A percentile compares a stretch with the other conserved stretches of the same genome.
Evolutionary conservation across 1,139 yeast genomes (phyloP).

Genomic region (Geotrichum phurueaensis): DNA sequence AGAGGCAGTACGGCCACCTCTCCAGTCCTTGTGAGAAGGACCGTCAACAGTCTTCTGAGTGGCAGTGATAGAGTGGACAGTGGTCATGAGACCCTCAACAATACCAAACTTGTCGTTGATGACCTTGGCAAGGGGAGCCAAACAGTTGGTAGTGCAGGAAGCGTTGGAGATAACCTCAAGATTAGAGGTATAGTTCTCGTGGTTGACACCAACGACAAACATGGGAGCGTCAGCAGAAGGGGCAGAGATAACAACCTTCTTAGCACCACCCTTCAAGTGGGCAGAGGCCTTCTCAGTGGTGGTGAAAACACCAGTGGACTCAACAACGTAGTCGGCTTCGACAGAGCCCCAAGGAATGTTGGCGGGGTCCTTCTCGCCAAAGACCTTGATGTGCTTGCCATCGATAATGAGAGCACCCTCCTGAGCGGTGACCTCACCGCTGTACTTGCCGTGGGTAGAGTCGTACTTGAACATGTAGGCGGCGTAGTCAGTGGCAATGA

Average conservation of each 20-base stretch:
- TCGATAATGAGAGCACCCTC: conserved; percentile 56
- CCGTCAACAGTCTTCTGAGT: conserved; percentile 90
- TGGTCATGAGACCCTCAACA: conserved; percentile 86
- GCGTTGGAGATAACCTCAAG: conserved; percentile 74
- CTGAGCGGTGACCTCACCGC: conserved; percentile 58
- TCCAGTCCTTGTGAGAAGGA: conserved; percentile 91
- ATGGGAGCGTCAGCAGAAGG: conserved; percentile 86
- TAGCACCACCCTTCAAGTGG: conserved; percentile 82
- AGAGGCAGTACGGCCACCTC: conserved; percentile 90
- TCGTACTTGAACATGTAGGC: conserved; percentile 86
- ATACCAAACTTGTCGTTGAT: conserved; percentile 73
- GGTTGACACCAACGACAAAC: conserved; percentile 82
- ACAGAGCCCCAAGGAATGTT: conserved; percentile 74
- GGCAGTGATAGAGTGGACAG: conserved; percentile 86
- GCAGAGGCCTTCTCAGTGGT: conserved; percentile 68
- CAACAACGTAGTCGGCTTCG: conserved; percentile 75
- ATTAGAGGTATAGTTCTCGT: conserved; percentile 64
- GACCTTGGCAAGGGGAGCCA: conserved; percentile 84
- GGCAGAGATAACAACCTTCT: conserved; percentile 84
- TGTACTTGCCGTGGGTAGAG: conserved; percentile 75
- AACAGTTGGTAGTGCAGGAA: conserved; percentile 86
- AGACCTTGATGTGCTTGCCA: conserved; percentile 62
- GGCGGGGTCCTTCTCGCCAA: conserved; percentile 74
- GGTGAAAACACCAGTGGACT: conserved; percentile 89
- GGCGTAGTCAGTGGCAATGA: conserved; percentile 77